Base-by-base conservation (phyloP, 352 stramenopile genomes). In the Heterotrichella gracilis region DNA sequence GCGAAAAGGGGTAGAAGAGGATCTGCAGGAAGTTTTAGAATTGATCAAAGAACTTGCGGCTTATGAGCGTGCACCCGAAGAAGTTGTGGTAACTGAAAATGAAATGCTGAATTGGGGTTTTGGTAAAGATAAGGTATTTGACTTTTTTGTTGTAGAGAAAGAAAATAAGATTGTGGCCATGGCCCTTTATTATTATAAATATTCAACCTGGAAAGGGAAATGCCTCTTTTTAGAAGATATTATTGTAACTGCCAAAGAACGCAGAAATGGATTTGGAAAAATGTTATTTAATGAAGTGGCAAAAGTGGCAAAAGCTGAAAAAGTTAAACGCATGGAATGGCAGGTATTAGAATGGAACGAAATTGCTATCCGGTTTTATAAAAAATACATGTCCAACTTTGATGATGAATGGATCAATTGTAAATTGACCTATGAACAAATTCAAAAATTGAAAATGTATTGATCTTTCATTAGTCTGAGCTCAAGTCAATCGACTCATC, bases 211-310 rank as follows among this genome's bases (percentile, higher is more conserved):
- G 32, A 53, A 53, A 53, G 32, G 32, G 9, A 53, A 53, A 53
- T 53, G 32, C n/a, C 32, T 53, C n/a, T 53, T 53, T 53, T 53
- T 53, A 53, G 32, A 53, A 53, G 32, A 53, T n/a, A 53, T 53
- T n/a, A 53, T 53, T 53, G 32, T 53, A 17, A 53, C 32, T 53
- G 32, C 9, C 9, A 53, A 53, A 9, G 32, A 53, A n/a, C 9
- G 32, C 9, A 53, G n/a, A 53, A 53, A n/a, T n/a, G 32, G 32
- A 9, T 53, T 17, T 53, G 32, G 32, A 53, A 53, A 9, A 53
- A 9, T 53, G n/a, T 53, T 53, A n/a, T 53, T 53, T n/a, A 53
- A 53, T n/a, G n/a, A 53, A n/a, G 32, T 53, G 9, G 32, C n/a
- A n/a, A n/a, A 53, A 53, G 32, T 53, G n/a, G 32, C 32, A 9